A percentile compares a stretch with the other conserved stretches of the same genome.
These are phyloP conservation scores for Chytridium lagenaria DNA, from an alignment of 371 early-diverging fungal species.

Conservation along the genomic window DNA sequence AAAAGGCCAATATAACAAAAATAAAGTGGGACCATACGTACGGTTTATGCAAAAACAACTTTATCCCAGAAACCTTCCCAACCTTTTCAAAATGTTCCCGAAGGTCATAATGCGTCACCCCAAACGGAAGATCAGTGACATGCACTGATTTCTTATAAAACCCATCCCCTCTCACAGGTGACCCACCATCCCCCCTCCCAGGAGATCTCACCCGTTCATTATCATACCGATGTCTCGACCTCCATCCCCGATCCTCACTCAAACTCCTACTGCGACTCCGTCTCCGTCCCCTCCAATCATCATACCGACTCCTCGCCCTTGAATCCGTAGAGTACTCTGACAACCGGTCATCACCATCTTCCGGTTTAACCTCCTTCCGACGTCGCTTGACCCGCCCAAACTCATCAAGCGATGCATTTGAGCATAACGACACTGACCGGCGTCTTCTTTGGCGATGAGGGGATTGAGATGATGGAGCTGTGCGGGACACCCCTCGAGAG, in stretches of 20 bases:
- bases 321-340: no score
- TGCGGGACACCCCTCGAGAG: no score
- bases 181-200: no score
- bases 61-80: background rate
- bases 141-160: conserved; percentile 4
- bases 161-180: no score
- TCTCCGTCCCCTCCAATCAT: no score
- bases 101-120: background rate
- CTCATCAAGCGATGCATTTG: conserved; percentile 9
- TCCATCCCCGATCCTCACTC: background rate
- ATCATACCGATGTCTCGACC: background rate
- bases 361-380: background rate
- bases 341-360: background rate
- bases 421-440: conserved; percentile 1
- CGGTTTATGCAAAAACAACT: background rate
- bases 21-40: background rate
- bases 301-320: background rate
- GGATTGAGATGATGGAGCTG: background rate
- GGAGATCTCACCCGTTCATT: background rate
- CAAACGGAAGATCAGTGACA: conserved; percentile 16
- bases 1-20: no score
- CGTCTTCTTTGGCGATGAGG: no score
- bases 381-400: conserved; percentile 1
- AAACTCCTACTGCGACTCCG: background rate
- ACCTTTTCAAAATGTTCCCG: background rate